Evolutionary conservation across 768 basidiomycete species (phyloP).

Genomic region (Phanerochaete sordida): DNA sequence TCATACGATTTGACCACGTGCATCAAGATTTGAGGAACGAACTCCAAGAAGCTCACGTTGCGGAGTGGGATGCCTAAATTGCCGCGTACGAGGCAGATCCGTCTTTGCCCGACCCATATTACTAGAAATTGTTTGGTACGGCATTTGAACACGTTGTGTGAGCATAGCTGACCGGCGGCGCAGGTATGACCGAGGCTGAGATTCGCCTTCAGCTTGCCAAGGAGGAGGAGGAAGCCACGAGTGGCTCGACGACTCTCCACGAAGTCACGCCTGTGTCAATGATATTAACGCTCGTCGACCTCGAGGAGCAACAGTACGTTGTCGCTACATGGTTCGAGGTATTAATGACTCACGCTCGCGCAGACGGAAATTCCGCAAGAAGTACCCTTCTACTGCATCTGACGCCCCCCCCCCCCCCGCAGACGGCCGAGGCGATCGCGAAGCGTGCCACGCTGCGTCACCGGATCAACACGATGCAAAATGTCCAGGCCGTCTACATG

Average conservation of each 20-base stretch:
- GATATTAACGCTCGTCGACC: neutral
- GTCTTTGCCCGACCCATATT: slow-evolving; percentile 18
- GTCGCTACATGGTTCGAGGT: neutral
- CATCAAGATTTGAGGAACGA: neutral
- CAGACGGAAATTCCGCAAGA: neutral
- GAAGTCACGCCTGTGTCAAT: neutral
- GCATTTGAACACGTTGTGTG: neutral
- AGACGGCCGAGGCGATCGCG: neutral
- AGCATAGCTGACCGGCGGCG: neutral
- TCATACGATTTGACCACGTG: too few species aligned
- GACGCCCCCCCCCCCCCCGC: too few species aligned
- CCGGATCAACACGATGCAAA: neutral
- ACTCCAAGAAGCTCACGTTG: neutral
- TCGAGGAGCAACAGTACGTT: neutral
- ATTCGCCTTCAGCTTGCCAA: slow-evolving; percentile 21
- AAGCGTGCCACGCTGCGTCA: slow-evolving; percentile 9
- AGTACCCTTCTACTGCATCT: neutral
- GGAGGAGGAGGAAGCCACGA: slow-evolving; percentile 10
- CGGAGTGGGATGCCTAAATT: slow-evolving; percentile 19
- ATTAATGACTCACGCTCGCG: neutral
- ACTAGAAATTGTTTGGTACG: neutral
- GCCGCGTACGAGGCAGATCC: slow-evolving; percentile 23
- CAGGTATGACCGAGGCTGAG: slow-evolving; percentile 12
- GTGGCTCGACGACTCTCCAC: neutral
- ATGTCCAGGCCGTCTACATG: neutral